Evolutionary conservation across 345 rosid species (phyloP).

Genomic region (Cardamine chenopodiifolia): DNA sequence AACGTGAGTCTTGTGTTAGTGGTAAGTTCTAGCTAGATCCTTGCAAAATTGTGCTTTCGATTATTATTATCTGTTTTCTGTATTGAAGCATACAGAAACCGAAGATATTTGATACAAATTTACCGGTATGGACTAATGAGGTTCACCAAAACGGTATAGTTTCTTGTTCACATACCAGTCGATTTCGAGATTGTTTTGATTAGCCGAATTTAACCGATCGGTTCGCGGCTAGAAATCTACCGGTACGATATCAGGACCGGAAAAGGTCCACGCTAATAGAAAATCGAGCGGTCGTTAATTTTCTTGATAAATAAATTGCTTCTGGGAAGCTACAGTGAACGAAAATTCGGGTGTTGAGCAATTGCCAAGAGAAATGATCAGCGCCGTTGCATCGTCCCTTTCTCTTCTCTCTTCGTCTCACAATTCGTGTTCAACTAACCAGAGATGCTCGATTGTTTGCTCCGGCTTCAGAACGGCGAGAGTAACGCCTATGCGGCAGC

Average conservation of each 20-base stretch:
- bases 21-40: too few relatives aligned
- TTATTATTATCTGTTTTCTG: too few relatives aligned
- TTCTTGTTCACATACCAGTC: too few relatives aligned
- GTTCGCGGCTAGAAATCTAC: neutral
- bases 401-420: constrained; percentile 40
- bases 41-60: too few relatives aligned
- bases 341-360: neutral
- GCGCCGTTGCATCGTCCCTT: constrained; percentile 23
- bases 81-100: too few relatives aligned
- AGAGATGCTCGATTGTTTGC: constrained; percentile 27
- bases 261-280: neutral
- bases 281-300: constrained; percentile 18
- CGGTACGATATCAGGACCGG: neutral
- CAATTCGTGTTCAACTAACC: constrained; percentile 3
- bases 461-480: constrained; percentile 36
- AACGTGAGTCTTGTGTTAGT: too few relatives aligned
- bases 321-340: neutral
- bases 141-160: too few relatives aligned
- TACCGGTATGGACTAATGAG: too few relatives aligned
- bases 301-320: neutral
- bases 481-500: constrained; percentile 45
- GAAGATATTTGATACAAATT: too few relatives aligned
- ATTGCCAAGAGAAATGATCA: constrained; percentile 29
- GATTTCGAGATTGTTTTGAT: too few relatives aligned
- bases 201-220: neutral